Conservation (phyloP, 2,329 filamentous ascomycete species). For the Fusarium keratoplasticum region DNA sequence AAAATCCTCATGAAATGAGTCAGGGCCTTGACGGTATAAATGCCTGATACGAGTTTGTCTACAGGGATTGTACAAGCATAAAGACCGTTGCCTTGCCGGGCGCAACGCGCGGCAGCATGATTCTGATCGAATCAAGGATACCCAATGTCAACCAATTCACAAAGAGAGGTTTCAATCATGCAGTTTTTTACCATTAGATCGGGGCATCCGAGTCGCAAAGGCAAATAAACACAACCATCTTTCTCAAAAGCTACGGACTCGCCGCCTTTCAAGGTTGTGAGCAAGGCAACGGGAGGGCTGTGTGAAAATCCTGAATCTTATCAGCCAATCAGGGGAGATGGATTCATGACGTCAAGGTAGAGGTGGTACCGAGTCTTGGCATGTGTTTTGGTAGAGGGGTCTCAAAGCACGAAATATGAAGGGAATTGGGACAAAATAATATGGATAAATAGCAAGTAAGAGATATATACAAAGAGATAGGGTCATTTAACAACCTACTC, state of each 20-base stretch:
- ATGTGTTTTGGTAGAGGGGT: not conserved
- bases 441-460: not conserved
- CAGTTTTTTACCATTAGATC: not conserved
- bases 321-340: conserved; percentile 34
- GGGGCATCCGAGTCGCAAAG: conserved; percentile 12
- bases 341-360: conserved; percentile 43
- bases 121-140: not conserved
- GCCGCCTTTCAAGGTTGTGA: conserved; percentile 31
- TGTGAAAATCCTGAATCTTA: conserved; percentile 33
- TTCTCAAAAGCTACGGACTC: conserved; percentile 21
- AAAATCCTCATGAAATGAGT: conserved; percentile 1
- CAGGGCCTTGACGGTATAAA: conserved; percentile 5
- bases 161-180: conserved; percentile 17
- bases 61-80: conserved; percentile 24
- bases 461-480: not conserved
- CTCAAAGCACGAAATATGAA: not conserved
- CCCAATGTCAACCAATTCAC: not conserved
- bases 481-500: not conserved
- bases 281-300: conserved; percentile 19
- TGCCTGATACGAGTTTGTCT: conserved; percentile 31
- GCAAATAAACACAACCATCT: not conserved
- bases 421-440: not conserved
- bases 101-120: conserved; percentile 33
- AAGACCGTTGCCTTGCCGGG: conserved; percentile 9
- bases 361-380: conserved; percentile 1